phyloP scores from a whole-genome alignment of 2,329 filamentous ascomycete genomes.

The Elsinoe necatrix region DNA sequence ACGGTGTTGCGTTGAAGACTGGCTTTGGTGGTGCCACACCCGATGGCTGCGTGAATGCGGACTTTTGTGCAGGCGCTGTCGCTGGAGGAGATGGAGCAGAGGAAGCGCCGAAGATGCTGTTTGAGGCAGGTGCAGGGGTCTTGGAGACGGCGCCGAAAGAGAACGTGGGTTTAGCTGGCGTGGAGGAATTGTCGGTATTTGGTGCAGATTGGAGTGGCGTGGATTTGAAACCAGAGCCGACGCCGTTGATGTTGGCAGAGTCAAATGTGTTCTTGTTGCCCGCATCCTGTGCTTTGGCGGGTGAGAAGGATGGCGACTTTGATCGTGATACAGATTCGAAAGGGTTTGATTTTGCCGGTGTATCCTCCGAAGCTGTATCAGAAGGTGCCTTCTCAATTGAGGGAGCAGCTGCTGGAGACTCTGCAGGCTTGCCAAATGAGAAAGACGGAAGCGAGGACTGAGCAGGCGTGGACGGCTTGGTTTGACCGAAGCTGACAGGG shows the following conservation, averaged over 20 bases:
- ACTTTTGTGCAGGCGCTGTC: constrained; percentile 9
- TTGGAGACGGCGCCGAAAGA: not conserved
- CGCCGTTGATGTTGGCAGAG: not conserved
- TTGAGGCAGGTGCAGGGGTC: constrained; percentile 4
- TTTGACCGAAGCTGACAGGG: not conserved
- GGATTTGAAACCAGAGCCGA: not conserved
- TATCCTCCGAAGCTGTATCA: not conserved
- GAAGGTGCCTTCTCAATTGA: not conserved
- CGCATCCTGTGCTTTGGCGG: not conserved
- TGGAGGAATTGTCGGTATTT: not conserved
- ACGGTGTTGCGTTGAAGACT: not conserved
- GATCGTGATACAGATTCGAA: constrained; percentile 16
- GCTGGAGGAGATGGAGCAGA: constrained; percentile 3
- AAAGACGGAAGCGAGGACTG: constrained; percentile 3
- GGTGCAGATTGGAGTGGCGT: not conserved
- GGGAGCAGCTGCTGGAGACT: not conserved
- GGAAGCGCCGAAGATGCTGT: constrained; percentile 8
- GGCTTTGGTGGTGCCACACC: not conserved
- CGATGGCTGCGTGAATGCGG: not conserved
- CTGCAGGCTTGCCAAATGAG: constrained; percentile 6
- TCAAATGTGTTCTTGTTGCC: not conserved
- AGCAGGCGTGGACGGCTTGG: not conserved
- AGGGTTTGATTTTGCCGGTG: constrained; percentile 17
- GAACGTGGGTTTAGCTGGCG: not conserved
- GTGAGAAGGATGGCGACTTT: not conserved